Evolutionary conservation across 208 protist species (phyloP), one percentile per base, ranked within the genome.

Genomic region (Leishmania lainsoni): DNA sequence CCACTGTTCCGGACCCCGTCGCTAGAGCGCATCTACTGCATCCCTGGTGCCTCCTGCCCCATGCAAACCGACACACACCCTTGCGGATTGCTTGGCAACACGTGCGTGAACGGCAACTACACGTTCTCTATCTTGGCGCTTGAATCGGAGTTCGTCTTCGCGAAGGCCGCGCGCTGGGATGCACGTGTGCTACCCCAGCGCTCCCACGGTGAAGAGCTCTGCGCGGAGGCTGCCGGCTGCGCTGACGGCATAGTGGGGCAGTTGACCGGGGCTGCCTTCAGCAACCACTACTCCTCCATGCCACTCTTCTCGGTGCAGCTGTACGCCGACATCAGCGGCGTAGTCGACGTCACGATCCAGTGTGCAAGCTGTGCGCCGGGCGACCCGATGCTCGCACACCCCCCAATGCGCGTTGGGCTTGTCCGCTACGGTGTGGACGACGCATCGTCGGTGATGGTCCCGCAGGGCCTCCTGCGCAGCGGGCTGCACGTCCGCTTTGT

Each of bases 341-440:
- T 83, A 3, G 39, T 83, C 22, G 72, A 78, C 73, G 42, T 83
- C 10, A 73, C 76, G 2, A 29, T 83, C 10, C 4, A 12, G 9
- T 71, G 63, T 29, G 32, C 1, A 51, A 58, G 16, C 12, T 48
- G 35, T 6, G 49, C 14, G 5, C 5, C 26, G 1, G 80, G 74
- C 10, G 80, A 75, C 3, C 73, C 80, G 9, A 49, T 83, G 12
- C 66, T 83, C 0, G 39, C 86, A 3, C 87, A 75, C 74, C 86
- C 86, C 20, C 65, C 89, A 22, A 76, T 80, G 29, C 78, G 76
- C 16, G 76, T 88, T 9, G 86, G 89, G 2, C 73, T 92, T 26
- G 79, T 86, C 63, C 86, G 89, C 42, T 26, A 85, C 58, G 80
- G 82, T 48, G 66, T 88, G 70, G 79, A 75, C 10, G 86, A 92